phyloP scores from a whole-genome alignment of 352 stramenopile species.

The Phytophthora citrophthora region DNA sequence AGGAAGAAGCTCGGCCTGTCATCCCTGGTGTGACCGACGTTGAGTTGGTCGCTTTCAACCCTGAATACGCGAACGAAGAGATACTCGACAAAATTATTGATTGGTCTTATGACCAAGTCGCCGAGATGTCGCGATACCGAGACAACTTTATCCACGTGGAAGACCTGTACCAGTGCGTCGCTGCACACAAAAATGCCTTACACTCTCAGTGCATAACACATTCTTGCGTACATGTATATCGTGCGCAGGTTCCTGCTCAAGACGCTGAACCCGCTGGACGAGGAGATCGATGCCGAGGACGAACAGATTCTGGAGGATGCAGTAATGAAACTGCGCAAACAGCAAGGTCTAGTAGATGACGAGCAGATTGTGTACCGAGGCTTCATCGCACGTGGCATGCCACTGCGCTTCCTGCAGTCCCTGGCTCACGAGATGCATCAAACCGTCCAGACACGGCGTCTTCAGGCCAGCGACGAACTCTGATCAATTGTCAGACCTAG shows the following conservation, averaged over 20 bases:
- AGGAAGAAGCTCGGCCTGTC: conserved; percentile 19
- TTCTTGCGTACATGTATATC: background rate
- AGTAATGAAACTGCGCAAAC: conserved; percentile 37
- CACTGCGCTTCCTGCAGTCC: conserved; percentile 51
- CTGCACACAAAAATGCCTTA: background rate
- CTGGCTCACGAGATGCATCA: conserved; percentile 62
- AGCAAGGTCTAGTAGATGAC: conserved; percentile 56
- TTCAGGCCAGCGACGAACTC: conserved; percentile 40
- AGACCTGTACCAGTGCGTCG: conserved; percentile 54
- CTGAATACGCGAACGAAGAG: conserved; percentile 55
- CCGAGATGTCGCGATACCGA: conserved; percentile 36
- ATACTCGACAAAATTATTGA: conserved; percentile 63
- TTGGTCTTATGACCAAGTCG: conserved; percentile 67
- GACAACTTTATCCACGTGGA: conserved; percentile 61
- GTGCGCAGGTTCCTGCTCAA: conserved; percentile 52
- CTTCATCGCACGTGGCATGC: conserved; percentile 62
- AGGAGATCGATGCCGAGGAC: conserved; percentile 56
- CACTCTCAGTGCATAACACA: background rate
- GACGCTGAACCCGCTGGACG: conserved; percentile 62
- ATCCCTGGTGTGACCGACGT: conserved; percentile 49
- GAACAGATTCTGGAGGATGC: conserved; percentile 41
- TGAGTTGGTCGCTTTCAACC: conserved; percentile 65
- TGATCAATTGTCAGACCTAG: conserved; percentile 9
- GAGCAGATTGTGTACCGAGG: conserved; percentile 53
- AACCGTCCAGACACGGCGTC: conserved; percentile 35